phyloP scores from a whole-genome alignment of 305 asterid genomes.

The Solanum hybrid region DNA sequence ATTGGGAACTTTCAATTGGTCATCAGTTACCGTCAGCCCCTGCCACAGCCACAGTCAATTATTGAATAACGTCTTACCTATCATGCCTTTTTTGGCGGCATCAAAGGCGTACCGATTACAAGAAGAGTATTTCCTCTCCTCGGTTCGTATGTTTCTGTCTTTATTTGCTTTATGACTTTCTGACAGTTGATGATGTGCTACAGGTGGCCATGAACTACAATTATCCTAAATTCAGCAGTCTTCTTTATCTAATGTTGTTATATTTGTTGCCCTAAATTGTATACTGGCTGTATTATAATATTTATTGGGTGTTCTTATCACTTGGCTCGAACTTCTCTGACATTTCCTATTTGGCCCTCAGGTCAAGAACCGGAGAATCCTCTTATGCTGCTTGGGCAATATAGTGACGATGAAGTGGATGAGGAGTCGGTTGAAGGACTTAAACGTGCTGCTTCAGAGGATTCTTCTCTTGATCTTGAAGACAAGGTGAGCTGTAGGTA shows the following conservation, averaged over 20 bases:
- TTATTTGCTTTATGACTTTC: constrained; percentile 56
- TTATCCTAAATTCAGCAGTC: neutral
- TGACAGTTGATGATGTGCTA: constrained; percentile 55
- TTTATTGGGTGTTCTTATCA: constrained; percentile 10
- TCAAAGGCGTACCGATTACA: constrained; percentile 50
- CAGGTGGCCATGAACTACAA: constrained; percentile 46
- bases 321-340: constrained; percentile 18
- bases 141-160: constrained; percentile 95
- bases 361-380: constrained; percentile 69
- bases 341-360: constrained; percentile 33
- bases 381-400: constrained; percentile 80
- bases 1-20: constrained; percentile 78
- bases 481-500: constrained; percentile 44
- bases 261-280: neutral
- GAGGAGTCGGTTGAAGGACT: constrained; percentile 37
- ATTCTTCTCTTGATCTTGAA: constrained; percentile 26
- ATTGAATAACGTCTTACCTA: constrained; percentile 57
- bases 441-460: constrained; percentile 27
- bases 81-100: constrained; percentile 58
- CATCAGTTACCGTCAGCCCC: constrained; percentile 63
- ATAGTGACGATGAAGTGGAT: constrained; percentile 88
- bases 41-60: constrained; percentile 97
- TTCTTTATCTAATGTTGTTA: constrained; percentile 5
- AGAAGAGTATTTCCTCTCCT: constrained; percentile 49
- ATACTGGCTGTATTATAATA: neutral